Evolutionary conservation across 495 filamentous ascomycete species (phyloP).

Genomic region (Talaromyces wortmannii): DNA sequence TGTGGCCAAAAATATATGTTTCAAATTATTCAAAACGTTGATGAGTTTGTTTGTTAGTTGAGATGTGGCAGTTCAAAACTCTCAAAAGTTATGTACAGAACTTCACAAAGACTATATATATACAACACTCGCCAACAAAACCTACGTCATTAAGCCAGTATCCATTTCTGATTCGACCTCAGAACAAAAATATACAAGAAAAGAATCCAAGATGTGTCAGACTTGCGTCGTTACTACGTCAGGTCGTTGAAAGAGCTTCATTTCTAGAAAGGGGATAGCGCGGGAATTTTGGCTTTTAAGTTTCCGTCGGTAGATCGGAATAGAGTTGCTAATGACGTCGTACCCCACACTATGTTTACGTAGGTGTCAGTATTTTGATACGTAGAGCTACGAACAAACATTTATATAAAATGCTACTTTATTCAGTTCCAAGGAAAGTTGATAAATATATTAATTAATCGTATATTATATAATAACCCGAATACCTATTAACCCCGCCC

Average conservation of each 20-base stretch:
- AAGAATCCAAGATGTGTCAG: background rate
- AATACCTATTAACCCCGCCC: too few relatives aligned
- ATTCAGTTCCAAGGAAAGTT: too few relatives aligned
- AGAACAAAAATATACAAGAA: background rate
- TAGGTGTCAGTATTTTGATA: too few relatives aligned
- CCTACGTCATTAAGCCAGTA: background rate
- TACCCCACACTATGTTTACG: too few relatives aligned
- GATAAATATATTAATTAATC: too few relatives aligned
- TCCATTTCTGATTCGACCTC: too few relatives aligned
- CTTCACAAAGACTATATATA: background rate
- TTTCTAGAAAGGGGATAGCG: background rate
- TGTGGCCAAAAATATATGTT: background rate
- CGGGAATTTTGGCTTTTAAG: background rate
- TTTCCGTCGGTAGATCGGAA: too few relatives aligned
- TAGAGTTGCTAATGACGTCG: too few relatives aligned
- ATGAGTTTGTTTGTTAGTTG: background rate
- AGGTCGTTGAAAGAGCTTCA: background rate
- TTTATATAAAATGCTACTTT: too few relatives aligned
- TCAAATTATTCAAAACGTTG: background rate
- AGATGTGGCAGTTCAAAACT: background rate
- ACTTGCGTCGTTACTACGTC: background rate
- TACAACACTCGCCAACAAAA: background rate
- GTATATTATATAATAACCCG: too few relatives aligned
- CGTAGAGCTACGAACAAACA: too few relatives aligned
- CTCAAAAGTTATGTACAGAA: background rate